Evolutionary conservation across 495 filamentous ascomycete species (phyloP).

Genomic region (Neurospora pannonica): DNA sequence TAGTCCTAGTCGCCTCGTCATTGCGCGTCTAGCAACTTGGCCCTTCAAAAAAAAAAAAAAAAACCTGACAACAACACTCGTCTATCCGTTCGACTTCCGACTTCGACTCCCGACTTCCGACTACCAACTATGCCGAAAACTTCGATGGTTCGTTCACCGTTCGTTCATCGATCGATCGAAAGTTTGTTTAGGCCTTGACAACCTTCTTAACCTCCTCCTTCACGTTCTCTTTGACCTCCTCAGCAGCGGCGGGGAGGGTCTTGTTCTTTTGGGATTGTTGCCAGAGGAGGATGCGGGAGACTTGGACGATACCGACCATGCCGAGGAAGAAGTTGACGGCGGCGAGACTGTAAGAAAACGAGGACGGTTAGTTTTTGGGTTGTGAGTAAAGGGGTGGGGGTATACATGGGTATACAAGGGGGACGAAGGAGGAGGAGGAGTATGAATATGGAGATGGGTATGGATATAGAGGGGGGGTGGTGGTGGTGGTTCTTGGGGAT

Average conservation of each 20-base stretch:
- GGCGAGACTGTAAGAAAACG: slow-evolving; percentile 53
- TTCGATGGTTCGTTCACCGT: neutral
- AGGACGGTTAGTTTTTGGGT: neutral
- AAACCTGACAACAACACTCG: too few relatives aligned
- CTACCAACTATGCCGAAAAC: neutral
- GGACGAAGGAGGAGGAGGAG: neutral
- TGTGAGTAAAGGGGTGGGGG: neutral
- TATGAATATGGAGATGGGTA: neutral
- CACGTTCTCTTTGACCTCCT: slow-evolving; percentile 38
- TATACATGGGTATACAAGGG: neutral
- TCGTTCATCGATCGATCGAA: neutral
- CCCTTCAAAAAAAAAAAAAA: too few relatives aligned
- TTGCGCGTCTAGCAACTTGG: too few relatives aligned
- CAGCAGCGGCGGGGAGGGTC: slow-evolving; percentile 35
- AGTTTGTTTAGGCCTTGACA: slow-evolving; percentile 9
- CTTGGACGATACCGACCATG: slow-evolving; percentile 73
- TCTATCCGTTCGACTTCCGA: neutral
- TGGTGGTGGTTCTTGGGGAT: neutral
- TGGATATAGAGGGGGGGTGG: neutral
- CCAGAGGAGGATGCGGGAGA: slow-evolving; percentile 64
- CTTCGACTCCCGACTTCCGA: neutral
- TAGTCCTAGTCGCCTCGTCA: too few relatives aligned
- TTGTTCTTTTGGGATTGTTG: slow-evolving; percentile 53
- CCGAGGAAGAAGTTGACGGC: slow-evolving; percentile 98
- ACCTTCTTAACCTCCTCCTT: slow-evolving; percentile 33